phyloP scores from a whole-genome alignment of 495 filamentous ascomycete species.

The Jackrogersella multiformis region DNA sequence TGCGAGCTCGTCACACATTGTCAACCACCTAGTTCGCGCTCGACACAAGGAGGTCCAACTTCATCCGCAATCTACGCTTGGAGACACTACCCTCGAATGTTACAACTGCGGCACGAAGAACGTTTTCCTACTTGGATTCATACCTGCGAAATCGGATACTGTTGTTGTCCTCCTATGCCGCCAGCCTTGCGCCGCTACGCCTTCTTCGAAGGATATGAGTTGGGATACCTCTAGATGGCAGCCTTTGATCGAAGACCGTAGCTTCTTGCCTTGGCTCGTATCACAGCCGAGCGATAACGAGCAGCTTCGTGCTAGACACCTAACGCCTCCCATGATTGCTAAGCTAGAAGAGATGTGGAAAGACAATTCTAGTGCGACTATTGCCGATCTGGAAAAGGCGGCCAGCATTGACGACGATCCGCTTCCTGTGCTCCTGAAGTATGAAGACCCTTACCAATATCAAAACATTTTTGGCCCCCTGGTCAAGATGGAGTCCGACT shows the following conservation, averaged over 20 bases:
- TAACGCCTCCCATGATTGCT: conserved; percentile 94
- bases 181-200: conserved; percentile 92
- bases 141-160: conserved; percentile 98
- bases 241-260: conserved; percentile 95
- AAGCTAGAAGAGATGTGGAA: conserved; percentile 99
- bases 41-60: conserved; percentile 99
- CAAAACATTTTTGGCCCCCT: conserved; percentile 98
- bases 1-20: conserved; percentile 94
- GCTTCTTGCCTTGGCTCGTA: conserved; percentile 95
- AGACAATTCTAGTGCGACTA: conserved; percentile 87
- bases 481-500: conserved; percentile 99
- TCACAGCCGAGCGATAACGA: conserved; percentile 89
- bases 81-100: conserved; percentile 96
- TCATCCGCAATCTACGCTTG: conserved; percentile 92
- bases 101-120: conserved; percentile 99
- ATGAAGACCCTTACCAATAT: conserved; percentile 98
- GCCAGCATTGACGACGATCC: conserved; percentile 95
- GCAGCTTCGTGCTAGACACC: conserved; percentile 91
- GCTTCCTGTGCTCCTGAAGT: conserved; percentile 89
- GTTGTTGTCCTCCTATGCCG: conserved; percentile 97
- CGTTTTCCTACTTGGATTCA: conserved; percentile 98
- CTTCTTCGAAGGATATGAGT: conserved; percentile 99
- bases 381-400: conserved; percentile 92
- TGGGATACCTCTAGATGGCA: conserved; percentile 99
- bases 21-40: conserved; percentile 97